Evolutionary conservation across 2,329 filamentous ascomycete species (phyloP), one percentile per base, ranked within the genome.

Genomic region (Cadophora sp.): DNA sequence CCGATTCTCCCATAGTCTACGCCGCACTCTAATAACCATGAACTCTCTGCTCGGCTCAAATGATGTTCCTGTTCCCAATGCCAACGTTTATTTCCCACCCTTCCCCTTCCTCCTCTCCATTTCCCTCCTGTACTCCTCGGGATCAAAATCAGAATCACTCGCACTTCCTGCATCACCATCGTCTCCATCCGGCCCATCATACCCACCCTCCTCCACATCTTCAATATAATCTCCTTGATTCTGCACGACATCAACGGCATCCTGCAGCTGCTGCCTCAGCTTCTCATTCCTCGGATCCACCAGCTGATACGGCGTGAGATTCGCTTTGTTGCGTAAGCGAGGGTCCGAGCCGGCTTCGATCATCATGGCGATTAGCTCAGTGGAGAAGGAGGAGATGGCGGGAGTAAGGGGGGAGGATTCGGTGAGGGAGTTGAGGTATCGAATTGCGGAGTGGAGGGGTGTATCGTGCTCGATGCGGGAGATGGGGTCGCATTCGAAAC

Each of bases 401-500:
- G 65, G 40, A 4, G 68, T 84, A 83, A 69, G 24, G 55, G 71
- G 61, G 34, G 65, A 40, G 34, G 70, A 64, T 55, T 85, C 82
- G 43, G 86, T 84, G 76, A 92, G 86, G 65, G 82, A 81, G 84
- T 94, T 94, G 81, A 91, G 86, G 85, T 89, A 95, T 76, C 91
- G 87, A 73, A 96, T 88, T 65, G 89, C 92, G 77, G 88, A 88
- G 84, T 97, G 93, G 68, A 97, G 85, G 34, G 92, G 92, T 2
- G 92, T 94, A 80, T 96, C 92, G 70, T 87, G 86, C 68, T 95
- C 91, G 76, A 86, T 79, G 74, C 86, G 87, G 82, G 89, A 91
- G 76, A 89, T 76, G 65, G 92, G 91, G 82, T 97, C 93, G 82
- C 94, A 95, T 81, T 96, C 93, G 79, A 97, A 90, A 73, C 91